Base-by-base conservation (phyloP, 179 eudicot genomes). In the Gypsophila paniculata region DNA sequence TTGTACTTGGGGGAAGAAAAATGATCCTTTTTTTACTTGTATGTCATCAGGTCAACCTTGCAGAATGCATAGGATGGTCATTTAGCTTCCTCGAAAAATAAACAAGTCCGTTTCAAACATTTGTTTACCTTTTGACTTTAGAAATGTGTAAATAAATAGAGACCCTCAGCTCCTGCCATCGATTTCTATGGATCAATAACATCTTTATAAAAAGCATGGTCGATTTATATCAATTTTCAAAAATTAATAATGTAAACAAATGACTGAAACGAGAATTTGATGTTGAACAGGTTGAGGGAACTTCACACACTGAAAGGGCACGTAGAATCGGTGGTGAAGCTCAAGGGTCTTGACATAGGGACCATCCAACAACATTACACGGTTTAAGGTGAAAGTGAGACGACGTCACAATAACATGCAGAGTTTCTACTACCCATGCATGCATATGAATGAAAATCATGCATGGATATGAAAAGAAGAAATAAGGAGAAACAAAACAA, bases 241-340 rank as follows among this genome's bases (percentile, higher is more conserved):
- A n/a, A n/a, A n/a, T n/a, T n/a, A n/a, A n/a, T n/a, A n/a, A n/a
- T 29, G 34, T 29, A 29, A 1, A 1, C 34, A 29, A 4, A 29
- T 29, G 34, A 29, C 34, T 29, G 8, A 42, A 42, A 42, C 11
- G 46, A 42, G 51, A 60, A 5, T 72, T 34, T 54, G n/a, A 11
- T 46, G 49, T 63, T 70, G 67, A 70, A 23, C 82, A 76, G 82
- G 79, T 72, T 80, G 68, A 80, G 82, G 74, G 79, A 76, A 67
- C 79, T 80, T 68, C 82, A 80, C 46, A 80, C 82, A 54, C 59
- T 76, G 0, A 80, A 80, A 76, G 82, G 82, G 12, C 82, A 79
- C 63, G 82, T 80, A 5, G 82, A 80, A 51, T 76, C 79, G 12
- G 82, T 80, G 17, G 82, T 80, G 64, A 76, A 72, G 80, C 82